phyloP scores from a whole-genome alignment of 306 rosid species.

The Cucurbita pepo region DNA sequence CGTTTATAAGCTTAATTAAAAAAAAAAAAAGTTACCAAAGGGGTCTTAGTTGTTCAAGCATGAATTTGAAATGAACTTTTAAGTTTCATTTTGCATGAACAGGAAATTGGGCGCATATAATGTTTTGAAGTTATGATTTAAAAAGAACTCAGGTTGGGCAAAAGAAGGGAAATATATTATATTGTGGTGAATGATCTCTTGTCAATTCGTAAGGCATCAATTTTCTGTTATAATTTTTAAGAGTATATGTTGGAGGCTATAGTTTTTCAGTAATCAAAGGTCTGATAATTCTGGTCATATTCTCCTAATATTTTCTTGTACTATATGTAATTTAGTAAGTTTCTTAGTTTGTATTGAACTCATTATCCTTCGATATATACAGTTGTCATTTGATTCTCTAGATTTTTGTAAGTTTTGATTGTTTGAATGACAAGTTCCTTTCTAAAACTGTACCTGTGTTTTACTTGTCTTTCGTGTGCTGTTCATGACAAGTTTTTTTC shows the following conservation, averaged over 20 bases:
- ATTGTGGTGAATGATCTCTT: not conserved
- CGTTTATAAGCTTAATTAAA: no score
- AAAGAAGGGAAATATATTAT: not conserved
- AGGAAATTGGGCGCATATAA: not conserved
- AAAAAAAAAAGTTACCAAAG: no score
- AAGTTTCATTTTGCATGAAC: not conserved
- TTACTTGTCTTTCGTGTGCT: not conserved
- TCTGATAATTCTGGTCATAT: not conserved
- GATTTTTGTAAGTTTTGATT: not conserved
- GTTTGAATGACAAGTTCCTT: not conserved
- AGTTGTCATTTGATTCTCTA: not conserved
- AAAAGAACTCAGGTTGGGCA: not conserved
- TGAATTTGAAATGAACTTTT: not conserved
- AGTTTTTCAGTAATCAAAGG: not conserved
- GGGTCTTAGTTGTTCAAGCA: not conserved
- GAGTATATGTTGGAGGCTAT: not conserved
- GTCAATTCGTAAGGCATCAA: not conserved
- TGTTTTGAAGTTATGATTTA: not conserved
- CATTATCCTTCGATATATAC: not conserved
- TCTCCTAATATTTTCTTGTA: not conserved
- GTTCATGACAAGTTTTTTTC: not conserved
- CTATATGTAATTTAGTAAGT: not conserved
- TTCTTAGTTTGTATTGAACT: not conserved
- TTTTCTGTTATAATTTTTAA: not conserved
- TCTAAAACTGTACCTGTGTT: not conserved